A percentile compares a stretch with the other conserved stretches of the same genome.
phyloP scores from a whole-genome alignment of 2,329 filamentous ascomycete species.

The Penicillium sumatraense region DNA sequence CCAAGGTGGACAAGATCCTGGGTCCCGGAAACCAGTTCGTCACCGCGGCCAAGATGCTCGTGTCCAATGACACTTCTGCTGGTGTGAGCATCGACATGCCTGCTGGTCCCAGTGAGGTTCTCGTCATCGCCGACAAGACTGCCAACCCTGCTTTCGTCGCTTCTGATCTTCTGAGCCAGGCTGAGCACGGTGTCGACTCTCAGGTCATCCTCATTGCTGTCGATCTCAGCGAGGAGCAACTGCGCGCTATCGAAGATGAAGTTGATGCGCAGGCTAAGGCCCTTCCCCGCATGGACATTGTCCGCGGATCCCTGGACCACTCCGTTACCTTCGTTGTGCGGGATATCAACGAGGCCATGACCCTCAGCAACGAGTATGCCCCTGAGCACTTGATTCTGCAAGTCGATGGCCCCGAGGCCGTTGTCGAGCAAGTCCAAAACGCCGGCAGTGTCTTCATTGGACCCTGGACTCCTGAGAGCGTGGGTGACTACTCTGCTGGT shows the following conservation, averaged over 20 bases:
- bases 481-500: slow-evolving; percentile 96
- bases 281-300: slow-evolving; percentile 89
- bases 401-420: slow-evolving; percentile 73
- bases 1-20: slow-evolving; percentile 98
- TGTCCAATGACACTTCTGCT: slow-evolving; percentile 95
- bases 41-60: slow-evolving; percentile 97
- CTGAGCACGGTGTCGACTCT: slow-evolving; percentile 94
- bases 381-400: slow-evolving; percentile 97
- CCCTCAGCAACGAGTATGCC: slow-evolving; percentile 89
- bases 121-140: slow-evolving; percentile 89
- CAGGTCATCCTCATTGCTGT: slow-evolving; percentile 92
- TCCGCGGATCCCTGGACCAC: slow-evolving; percentile 86
- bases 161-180: slow-evolving; percentile 91
- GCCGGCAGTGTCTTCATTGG: slow-evolving; percentile 96
- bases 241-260: slow-evolving; percentile 87
- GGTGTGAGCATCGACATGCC: slow-evolving; percentile 98
- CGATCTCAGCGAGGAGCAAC: slow-evolving; percentile 71
- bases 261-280: slow-evolving; percentile 84
- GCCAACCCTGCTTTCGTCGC: slow-evolving; percentile 95
- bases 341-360: slow-evolving; percentile 73
- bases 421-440: slow-evolving; percentile 82
- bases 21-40: slow-evolving; percentile 98
- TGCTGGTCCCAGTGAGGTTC: slow-evolving; percentile 91
- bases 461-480: slow-evolving; percentile 94
- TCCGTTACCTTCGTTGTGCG: slow-evolving; percentile 82